Evolutionary conservation across 1,284 basidiomycete genomes (phyloP), one percentile per base, ranked within the genome.

Genomic region (Tylopilus sp.): DNA sequence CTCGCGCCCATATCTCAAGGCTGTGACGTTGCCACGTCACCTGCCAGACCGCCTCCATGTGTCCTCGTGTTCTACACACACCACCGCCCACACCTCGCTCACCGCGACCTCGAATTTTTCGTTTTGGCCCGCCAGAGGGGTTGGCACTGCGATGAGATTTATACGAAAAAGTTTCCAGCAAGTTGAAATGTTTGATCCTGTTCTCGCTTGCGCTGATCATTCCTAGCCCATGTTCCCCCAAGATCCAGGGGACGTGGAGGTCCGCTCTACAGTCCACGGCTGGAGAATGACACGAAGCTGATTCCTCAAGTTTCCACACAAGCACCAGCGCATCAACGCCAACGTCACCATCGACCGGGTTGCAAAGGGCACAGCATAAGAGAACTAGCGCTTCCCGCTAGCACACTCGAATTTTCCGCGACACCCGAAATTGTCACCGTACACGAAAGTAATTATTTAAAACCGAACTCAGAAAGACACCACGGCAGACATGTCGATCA

Each of bases 11-110:
- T 46, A 36, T 13, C 44, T 44, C 40, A 11, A 13, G 37, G 40
- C 23, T 33, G 12, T 0, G 2, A n/a, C n/a, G 31, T 37, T 7
- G 12, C 33, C 13, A 25, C 13, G 11, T 23, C 52, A 26, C 19
- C 44, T 44, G 33, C 44, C 33, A 23, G 65, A 26, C 47, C 56
- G 3, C 60, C 63, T 1, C 82, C 89, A 0, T 78, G 74, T 44
- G 77, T 92, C 2, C 79, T 97, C 2, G 91, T 96, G 2, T 97
- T 97, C 70, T 96, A 91, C 67, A 89, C 88, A 0, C 95, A 97
- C 56, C 96, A 97, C 61, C 77, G 91, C 0, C 94, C 92, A 0
- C 86, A 86, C 59, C 81, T 95, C 15, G 90, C 89, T 0, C 76
- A 90, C 49, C 82, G 86, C 19, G 92, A 97, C 64, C 81, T 94